A percentile compares a stretch with the other conserved stretches of the same genome.
Conservation (phyloP, 2,329 filamentous ascomycete species). For the Davidsoniella australis region DNA sequence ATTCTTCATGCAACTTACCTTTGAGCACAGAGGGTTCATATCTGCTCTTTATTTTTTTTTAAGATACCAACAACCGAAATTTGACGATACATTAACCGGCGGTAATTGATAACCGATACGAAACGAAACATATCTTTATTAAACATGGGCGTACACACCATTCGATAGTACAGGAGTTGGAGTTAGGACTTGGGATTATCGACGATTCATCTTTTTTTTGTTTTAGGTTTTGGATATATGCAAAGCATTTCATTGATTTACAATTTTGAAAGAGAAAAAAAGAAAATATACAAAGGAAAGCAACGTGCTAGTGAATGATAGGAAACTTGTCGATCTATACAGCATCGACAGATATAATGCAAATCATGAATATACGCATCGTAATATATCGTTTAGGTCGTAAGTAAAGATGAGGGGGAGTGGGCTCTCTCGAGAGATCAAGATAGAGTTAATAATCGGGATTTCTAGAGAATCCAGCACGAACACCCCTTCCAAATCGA, state of each 20-base stretch:
- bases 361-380: too few species aligned
- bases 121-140: neutral
- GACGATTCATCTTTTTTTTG: too few species aligned
- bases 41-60: neutral
- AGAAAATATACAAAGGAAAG: too few species aligned
- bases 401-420: neutral
- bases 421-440: slow-evolving; percentile 8
- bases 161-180: neutral
- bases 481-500: slow-evolving; percentile 44
- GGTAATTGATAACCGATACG: neutral
- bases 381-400: neutral
- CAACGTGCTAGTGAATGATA: too few species aligned
- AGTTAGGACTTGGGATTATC: slow-evolving; percentile 3
- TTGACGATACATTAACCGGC: neutral
- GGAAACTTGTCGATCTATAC: too few species aligned
- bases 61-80: slow-evolving; percentile 3
- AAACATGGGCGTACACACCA: neutral
- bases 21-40: too few species aligned
- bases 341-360: too few species aligned
- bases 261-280: too few species aligned
- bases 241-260: too few species aligned
- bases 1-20: too few species aligned
- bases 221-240: neutral
- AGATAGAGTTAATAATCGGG: slow-evolving; percentile 14
- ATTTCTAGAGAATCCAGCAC: slow-evolving; percentile 34